These are phyloP conservation scores for Ophiocordyceps unilateralis DNA, from an alignment of 2,329 filamentous ascomycete species.

Conservation along the genomic window DNA sequence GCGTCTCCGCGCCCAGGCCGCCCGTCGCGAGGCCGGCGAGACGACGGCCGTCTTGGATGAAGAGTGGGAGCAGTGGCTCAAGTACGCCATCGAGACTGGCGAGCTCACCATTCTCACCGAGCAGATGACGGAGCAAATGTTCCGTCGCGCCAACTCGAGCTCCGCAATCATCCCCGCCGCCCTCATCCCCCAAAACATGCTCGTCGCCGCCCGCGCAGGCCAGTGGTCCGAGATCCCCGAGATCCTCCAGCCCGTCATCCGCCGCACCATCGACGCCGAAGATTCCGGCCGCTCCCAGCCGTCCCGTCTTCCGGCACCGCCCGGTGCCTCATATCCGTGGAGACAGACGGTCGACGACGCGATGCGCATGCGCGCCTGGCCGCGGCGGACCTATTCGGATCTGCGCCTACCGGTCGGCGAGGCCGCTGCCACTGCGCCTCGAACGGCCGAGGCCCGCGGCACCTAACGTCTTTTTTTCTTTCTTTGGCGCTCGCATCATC, in stretches of 20 bases:
- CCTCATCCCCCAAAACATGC: conserved; percentile 32
- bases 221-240: conserved; percentile 42
- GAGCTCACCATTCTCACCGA: conserved; percentile 30
- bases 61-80: conserved; percentile 60
- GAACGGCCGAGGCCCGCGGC: conserved; percentile 7
- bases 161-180: conserved; percentile 12
- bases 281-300: conserved; percentile 4
- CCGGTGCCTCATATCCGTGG: background rate
- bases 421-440: conserved; percentile 7
- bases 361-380: conserved; percentile 1
- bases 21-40: conserved; percentile 43
- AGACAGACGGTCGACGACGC: background rate
- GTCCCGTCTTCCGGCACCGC: background rate
- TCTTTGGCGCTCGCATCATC: too few relatives aligned
- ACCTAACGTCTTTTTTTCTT: too few relatives aligned
- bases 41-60: conserved; percentile 44
- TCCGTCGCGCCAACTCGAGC: conserved; percentile 10
- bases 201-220: conserved; percentile 36
- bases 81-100: conserved; percentile 49
- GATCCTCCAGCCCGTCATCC: conserved; percentile 33
- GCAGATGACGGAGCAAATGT: conserved; percentile 20
- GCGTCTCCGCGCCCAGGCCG: conserved; percentile 45
- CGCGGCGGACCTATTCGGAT: conserved; percentile 13
- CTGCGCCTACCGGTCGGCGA: conserved; percentile 24
- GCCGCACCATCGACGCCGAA: conserved; percentile 26